Evolutionary conservation across 371 early-diverging fungal genomes (phyloP), one percentile per base, ranked within the genome.

Genomic region (Choanephora cucurbitarum): DNA sequence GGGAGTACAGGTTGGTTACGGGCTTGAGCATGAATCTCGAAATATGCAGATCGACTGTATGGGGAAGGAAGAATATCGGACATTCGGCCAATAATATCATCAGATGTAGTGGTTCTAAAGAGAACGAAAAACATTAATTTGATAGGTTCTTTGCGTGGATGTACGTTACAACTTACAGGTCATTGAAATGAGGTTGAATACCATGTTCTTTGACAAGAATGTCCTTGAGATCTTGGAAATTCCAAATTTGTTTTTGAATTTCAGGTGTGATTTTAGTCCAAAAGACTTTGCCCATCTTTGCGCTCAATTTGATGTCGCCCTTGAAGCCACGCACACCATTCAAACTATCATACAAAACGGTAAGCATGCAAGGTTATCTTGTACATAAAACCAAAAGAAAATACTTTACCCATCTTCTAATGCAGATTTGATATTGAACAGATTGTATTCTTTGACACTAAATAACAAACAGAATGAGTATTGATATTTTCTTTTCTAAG

Each of bases 201-300:
- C 70, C 69, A 23, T 58, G 41, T 32, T 74, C 73, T 21, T 68
- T 67, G 44, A 74, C 57, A 2, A 77, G 46, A 6, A 74, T 44
- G 49, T 82, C 79, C 11, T 73, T 77, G 13, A 82, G 52, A 42
- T 79, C 76, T 5, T 53, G 43, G 22, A 64, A 72, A 17, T 69
- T 66, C 82, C 82, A 82, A 1, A 75, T 62, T 3, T 58, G 45
- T 32, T 62, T 59, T 44, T 61, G 63, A 10, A 67, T 49, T 5
- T 66, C 72, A 0, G 51, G 52, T 2, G 64, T 48, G 4, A 82
- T 19, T 6, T 77, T 62, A 4, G 40, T 56, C 74, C 80, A 79
- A 15, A 78, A 40, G 0, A 77, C 68, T 33, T 82, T 79, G 8
- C 82, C 82, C 15, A 77, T 65, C 68, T 66, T 75, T 22, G 78